These are phyloP conservation scores for Boletus speciosus DNA, from an alignment of 768 basidiomycete genomes.

Conservation along the genomic window DNA sequence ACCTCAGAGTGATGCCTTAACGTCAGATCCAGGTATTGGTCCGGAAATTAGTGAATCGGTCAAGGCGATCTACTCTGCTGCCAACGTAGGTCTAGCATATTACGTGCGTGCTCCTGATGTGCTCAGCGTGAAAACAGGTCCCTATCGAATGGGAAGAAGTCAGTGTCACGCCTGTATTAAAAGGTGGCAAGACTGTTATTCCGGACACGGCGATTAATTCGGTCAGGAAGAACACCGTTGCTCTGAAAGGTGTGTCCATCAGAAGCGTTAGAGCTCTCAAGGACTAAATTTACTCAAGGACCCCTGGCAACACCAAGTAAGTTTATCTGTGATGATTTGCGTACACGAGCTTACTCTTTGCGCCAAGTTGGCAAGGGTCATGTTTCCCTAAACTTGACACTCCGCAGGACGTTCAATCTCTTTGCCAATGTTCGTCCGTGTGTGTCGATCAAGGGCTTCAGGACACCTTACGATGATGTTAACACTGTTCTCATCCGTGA, in stretches of 20 bases:
- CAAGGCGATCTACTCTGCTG: slow-evolving; percentile 88
- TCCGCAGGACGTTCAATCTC: slow-evolving; percentile 95
- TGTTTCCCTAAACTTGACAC: slow-evolving; percentile 94
- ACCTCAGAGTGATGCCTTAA: slow-evolving; percentile 11
- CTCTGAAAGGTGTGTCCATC: slow-evolving; percentile 75
- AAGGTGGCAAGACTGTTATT: slow-evolving; percentile 95
- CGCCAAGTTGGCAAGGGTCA: slow-evolving; percentile 94
- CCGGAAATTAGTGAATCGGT: slow-evolving; percentile 97
- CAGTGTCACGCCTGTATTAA: slow-evolving; percentile 89
- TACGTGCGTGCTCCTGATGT: slow-evolving; percentile 1
- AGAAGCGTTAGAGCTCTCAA: background rate
- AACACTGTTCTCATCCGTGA: slow-evolving; percentile 98
- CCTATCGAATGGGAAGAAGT: slow-evolving; percentile 99
- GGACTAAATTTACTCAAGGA: slow-evolving; percentile 42
- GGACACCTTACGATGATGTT: slow-evolving; percentile 97
- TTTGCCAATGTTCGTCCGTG: slow-evolving; percentile 99
- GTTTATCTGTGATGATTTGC: slow-evolving; percentile 31
- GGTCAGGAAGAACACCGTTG: slow-evolving; percentile 96
- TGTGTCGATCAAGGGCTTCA: slow-evolving; percentile 92
- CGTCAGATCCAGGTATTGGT: slow-evolving; percentile 73
- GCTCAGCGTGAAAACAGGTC: slow-evolving; percentile 52
- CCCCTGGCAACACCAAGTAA: slow-evolving; percentile 95
- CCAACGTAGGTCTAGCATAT: slow-evolving; percentile 51
- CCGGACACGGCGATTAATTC: slow-evolving; percentile 88
- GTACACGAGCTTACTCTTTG: slow-evolving; percentile 11